These are phyloP conservation scores for Cyberlindnera amylophila DNA, from an alignment of 805 yeast genomes.

Conservation along the genomic window DNA sequence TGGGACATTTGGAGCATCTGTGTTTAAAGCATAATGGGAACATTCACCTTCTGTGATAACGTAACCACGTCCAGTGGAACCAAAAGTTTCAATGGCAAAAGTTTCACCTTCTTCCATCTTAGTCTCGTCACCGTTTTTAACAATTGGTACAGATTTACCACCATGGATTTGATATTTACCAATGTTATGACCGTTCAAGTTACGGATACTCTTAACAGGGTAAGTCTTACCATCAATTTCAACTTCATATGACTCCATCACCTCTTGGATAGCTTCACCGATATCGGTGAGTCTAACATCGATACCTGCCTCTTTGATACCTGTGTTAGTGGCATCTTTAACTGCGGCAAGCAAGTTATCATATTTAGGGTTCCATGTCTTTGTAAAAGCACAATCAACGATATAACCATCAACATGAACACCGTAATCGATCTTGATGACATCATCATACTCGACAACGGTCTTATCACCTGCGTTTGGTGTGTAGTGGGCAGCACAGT, in stretches of 20 bases:
- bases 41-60: slow-evolving; percentile 87
- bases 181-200: slow-evolving; percentile 93
- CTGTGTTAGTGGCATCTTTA: slow-evolving; percentile 89
- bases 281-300: slow-evolving; percentile 93
- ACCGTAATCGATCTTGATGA: slow-evolving; percentile 95
- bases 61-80: slow-evolving; percentile 92
- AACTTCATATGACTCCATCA: slow-evolving; percentile 94
- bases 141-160: slow-evolving; percentile 95
- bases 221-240: slow-evolving; percentile 82
- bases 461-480: slow-evolving; percentile 94
- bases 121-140: slow-evolving; percentile 86
- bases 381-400: slow-evolving; percentile 92
- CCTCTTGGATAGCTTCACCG: slow-evolving; percentile 95
- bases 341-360: slow-evolving; percentile 82
- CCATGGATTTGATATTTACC: slow-evolving; percentile 83
- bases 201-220: slow-evolving; percentile 86
- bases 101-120: slow-evolving; percentile 99
- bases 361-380: slow-evolving; percentile 80
- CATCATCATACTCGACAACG: slow-evolving; percentile 79
- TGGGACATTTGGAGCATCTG: slow-evolving; percentile 46
- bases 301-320: slow-evolving; percentile 88
- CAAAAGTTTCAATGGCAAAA: slow-evolving; percentile 97
- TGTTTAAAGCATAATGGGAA: slow-evolving; percentile 80
- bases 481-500: slow-evolving; percentile 96
- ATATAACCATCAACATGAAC: slow-evolving; percentile 94